Percentiles rank a stretch among this genome's conserved stretches.
Evolutionary conservation across 257 asterid genomes (phyloP).

Genomic region (Vinca minor): DNA sequence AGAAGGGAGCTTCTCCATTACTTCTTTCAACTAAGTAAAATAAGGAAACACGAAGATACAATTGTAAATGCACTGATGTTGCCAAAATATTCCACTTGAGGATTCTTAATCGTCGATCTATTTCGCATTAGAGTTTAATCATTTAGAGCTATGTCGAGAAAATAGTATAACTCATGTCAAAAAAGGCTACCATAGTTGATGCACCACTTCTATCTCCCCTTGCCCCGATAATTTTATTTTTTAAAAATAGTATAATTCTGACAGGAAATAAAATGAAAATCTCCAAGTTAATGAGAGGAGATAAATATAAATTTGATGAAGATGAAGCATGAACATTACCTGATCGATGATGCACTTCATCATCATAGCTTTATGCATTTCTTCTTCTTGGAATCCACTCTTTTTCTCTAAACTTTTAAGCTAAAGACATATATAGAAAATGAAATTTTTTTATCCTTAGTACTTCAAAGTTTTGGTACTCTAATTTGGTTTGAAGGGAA

Average conservation of each 20-base stretch:
- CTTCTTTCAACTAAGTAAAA: slow-evolving; percentile 54
- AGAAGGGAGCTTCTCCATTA: slow-evolving; percentile 55
- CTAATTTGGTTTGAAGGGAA: too few species aligned
- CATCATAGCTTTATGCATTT: slow-evolving; percentile 48
- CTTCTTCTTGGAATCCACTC: slow-evolving; percentile 54
- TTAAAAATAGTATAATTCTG: too few species aligned
- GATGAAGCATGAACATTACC: slow-evolving; percentile 33
- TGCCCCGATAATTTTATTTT: too few species aligned
- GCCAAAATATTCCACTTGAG: background rate
- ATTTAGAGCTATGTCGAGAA: too few species aligned
- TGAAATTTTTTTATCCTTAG: background rate
- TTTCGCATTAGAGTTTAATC: too few species aligned
- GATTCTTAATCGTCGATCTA: background rate
- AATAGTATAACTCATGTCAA: too few species aligned
- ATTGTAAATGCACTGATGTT: background rate
- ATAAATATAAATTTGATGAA: background rate
- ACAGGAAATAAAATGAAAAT: too few species aligned
- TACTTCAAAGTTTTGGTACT: background rate
- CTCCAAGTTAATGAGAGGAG: too few species aligned
- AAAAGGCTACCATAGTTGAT: too few species aligned
- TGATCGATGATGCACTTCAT: slow-evolving; percentile 53
- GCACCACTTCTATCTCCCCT: too few species aligned
- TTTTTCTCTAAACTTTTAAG: slow-evolving; percentile 57
- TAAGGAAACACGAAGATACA: slow-evolving; percentile 12
- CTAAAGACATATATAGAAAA: too few species aligned